These are phyloP conservation scores for Wickerhamomyces ciferrii DNA, from an alignment of 805 yeast genomes.

Conservation along the genomic window DNA sequence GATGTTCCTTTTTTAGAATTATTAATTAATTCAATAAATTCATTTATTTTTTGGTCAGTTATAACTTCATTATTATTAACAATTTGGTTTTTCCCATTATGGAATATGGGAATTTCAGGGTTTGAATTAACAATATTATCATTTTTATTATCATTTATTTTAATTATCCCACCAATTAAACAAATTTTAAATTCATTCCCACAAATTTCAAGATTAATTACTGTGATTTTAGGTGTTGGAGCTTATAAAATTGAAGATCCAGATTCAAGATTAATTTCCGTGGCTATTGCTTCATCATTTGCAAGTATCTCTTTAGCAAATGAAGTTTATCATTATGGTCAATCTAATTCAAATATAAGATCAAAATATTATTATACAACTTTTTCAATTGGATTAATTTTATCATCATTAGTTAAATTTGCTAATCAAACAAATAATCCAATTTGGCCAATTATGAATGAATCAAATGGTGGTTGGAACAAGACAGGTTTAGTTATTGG, in stretches of 20 bases:
- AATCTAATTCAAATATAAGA: conserved; percentile 10
- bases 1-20: conserved; percentile 30
- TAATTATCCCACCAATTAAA: conserved; percentile 41
- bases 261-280: conserved; percentile 56
- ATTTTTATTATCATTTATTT: conserved; percentile 52
- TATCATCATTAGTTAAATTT: conserved; percentile 71
- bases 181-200: conserved; percentile 38
- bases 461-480: conserved; percentile 82
- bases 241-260: conserved; percentile 69
- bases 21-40: conserved; percentile 47
- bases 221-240: conserved; percentile 67
- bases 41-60: conserved; percentile 82
- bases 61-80: conserved; percentile 76
- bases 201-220: conserved; percentile 45
- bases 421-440: conserved; percentile 85
- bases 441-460: conserved; percentile 91
- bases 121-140: conserved; percentile 71
- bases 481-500: conserved; percentile 63
- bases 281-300: conserved; percentile 64
- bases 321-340: conserved; percentile 24
- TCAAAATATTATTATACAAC: conserved; percentile 38
- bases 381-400: conserved; percentile 64
- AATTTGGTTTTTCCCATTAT: conserved; percentile 95
- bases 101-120: conserved; percentile 98
- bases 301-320: conserved; percentile 50